Conservation (phyloP, 495 filamentous ascomycete species). For the Trichocladium antarcticum region DNA sequence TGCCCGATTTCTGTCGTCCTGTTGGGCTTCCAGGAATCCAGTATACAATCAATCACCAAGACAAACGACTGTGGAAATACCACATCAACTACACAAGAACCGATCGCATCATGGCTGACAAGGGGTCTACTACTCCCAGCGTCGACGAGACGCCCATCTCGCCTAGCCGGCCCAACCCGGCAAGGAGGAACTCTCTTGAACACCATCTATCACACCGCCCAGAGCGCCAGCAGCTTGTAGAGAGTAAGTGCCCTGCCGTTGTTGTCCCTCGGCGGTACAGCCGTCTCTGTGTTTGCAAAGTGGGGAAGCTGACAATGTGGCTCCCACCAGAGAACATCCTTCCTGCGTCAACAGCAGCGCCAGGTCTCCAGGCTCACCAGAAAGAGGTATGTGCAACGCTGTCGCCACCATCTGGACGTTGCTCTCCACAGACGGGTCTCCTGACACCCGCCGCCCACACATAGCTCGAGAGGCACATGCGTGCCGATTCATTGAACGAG, state of each 20-base stretch:
- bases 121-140: constrained; percentile 15
- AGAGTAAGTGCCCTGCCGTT: constrained; percentile 44
- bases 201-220: constrained; percentile 72
- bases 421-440: background rate
- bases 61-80: background rate
- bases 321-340: constrained; percentile 59
- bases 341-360: constrained; percentile 61
- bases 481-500: constrained; percentile 70
- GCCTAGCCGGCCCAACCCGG: constrained; percentile 40
- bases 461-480: constrained; percentile 70
- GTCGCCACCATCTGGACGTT: background rate
- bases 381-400: constrained; percentile 40
- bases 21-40: too few relatives aligned
- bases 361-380: constrained; percentile 63
- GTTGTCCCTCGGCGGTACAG: background rate
- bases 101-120: constrained; percentile 31
- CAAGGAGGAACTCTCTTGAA: constrained; percentile 80
- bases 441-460: too few relatives aligned
- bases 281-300: background rate
- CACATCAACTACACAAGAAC: background rate
- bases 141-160: constrained; percentile 52
- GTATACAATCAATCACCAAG: background rate
- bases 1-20: background rate
- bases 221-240: constrained; percentile 70
- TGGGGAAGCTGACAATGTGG: constrained; percentile 3